Evolutionary conservation across 441 rosid genomes (phyloP).

Genomic region (Adansonia gregorii): DNA sequence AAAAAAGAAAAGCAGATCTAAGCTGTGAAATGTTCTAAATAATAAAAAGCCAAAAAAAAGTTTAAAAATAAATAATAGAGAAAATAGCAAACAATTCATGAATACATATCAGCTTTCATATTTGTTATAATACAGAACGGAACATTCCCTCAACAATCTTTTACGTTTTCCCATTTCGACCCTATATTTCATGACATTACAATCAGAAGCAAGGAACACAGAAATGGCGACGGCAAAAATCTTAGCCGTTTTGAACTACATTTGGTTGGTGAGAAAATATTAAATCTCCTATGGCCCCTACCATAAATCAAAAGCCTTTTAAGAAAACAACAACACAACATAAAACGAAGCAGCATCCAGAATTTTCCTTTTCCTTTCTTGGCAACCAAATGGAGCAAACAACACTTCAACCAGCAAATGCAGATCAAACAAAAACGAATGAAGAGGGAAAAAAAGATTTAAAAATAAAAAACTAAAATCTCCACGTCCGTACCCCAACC

Average conservation of each 20-base stretch:
- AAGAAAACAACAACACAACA: background rate
- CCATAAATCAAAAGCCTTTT: slow-evolving; percentile 25
- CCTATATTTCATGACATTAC: background rate
- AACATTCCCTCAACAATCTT: background rate
- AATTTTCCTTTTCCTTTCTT: slow-evolving; percentile 15
- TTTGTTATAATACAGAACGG: background rate
- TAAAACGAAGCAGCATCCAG: background rate
- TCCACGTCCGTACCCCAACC: slow-evolving; percentile 27
- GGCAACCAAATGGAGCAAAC: slow-evolving; percentile 26
- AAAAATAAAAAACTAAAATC: background rate
- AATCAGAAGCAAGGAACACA: background rate
- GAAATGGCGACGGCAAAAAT: background rate
- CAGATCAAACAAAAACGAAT: slow-evolving; percentile 24
- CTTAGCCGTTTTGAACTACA: background rate
- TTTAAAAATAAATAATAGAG: background rate
- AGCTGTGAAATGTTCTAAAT: background rate
- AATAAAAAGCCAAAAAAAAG: background rate
- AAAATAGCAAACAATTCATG: background rate
- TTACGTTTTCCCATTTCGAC: background rate
- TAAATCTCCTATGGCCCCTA: background rate
- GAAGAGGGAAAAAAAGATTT: background rate
- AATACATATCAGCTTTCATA: background rate
- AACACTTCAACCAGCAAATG: slow-evolving; percentile 17
- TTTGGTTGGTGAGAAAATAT: slow-evolving; percentile 27
- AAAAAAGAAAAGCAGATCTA: slow-evolving; percentile 34